Evolutionary conservation across 2,329 filamentous ascomycete genomes (phyloP), one percentile per base, ranked within the genome.

Genomic region (Aspergillus melleus): DNA sequence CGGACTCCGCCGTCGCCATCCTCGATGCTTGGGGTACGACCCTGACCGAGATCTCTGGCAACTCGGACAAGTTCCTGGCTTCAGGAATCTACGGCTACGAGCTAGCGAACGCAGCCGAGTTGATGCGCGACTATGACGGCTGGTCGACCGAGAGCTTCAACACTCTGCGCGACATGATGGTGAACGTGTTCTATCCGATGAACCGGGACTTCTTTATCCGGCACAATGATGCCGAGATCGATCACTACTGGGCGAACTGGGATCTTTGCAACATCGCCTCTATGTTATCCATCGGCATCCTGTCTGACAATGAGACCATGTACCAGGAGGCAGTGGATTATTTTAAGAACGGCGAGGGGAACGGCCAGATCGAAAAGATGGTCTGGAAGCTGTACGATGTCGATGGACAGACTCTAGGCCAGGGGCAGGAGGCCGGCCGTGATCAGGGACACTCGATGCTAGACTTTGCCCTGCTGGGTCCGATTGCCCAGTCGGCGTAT

Each of bases 381-480:
- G 53, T 61, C 36, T 61, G 59, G 54, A 52, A 49, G 56, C 46
- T 50, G 26, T 62, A 52, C 54, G 54, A 54, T 30, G 62, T n/a
- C 47, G 46, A 24, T 64, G 71, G 1, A 62, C 65, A 75, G 61
- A 54, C 58, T 0, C 61, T 81, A 2, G 72, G 70, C 0, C 77
- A 81, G 53, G 67, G 72, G 1, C 76, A 80, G 58, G 78, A 81
- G 52, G 73, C 77, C 1, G 78, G 79, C 2, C 68, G 79, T 0
- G 80, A 82, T 59, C 80, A 82, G 61, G 80, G 79, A 6, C 80
- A 82, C 60, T 64, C 78, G 1, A 73, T 72, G 11, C 67, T 82
- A 4, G 75, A 77, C 59, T 72, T 79, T 19, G 69, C 72, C 0
- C 66, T 81, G 6, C 59, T 79, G 2, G 79, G 76, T 2, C 71